Base-by-base conservation (phyloP, 768 basidiomycete species). In the Coprinellus aureogranulatus region DNA sequence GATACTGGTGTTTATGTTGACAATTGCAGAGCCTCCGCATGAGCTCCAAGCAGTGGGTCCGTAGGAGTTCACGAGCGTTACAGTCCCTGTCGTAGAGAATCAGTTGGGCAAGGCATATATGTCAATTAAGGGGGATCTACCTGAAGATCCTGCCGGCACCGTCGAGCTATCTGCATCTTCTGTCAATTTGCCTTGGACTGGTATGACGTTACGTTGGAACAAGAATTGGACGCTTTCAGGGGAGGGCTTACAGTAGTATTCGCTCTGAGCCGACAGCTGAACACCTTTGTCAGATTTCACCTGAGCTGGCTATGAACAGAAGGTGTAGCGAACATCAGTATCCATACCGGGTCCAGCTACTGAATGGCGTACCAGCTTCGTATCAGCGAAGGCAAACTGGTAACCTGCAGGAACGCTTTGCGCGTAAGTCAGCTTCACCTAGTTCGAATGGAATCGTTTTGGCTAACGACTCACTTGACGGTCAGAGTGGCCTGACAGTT, bases 401-500 rank as follows among this genome's bases (percentile, higher is more conserved):
- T 52, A 37, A 1, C 50, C 50, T 8, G 30, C n/a, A 1, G 50
- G 50, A 20, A 52, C 25, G 4, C 50, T 52, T 16, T 10, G 27
- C 6, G 14, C 8, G 23, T 2, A 28, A 16, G 4, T 14, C 26
- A 16, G 26, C n/a, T n/a, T 30, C 14, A 22, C 28, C 6, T 4
- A 30, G 28, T 26, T 27, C 4, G 25, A 16, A 27, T 27, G 5
- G 23, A 11, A n/a, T 50, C 5, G n/a, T 6, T 6, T 3, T 8
- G 4, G 27, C 8, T 14, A 14, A 3, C n/a, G 2, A 52, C 50
- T 22, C 23, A 52, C 50, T 52, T 30, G 9, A 52, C 34, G n/a
- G n/a, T 52, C 9, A 52, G 30, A 23, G 50, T 37, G 9, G 50
- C 50, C 22, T 52, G 50, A 20, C 50, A 52, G 31, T 52, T 52